Evolutionary conservation across 306 rosid species (phyloP), one percentile per base, ranked within the genome.

Genomic region (Cucumis melo): DNA sequence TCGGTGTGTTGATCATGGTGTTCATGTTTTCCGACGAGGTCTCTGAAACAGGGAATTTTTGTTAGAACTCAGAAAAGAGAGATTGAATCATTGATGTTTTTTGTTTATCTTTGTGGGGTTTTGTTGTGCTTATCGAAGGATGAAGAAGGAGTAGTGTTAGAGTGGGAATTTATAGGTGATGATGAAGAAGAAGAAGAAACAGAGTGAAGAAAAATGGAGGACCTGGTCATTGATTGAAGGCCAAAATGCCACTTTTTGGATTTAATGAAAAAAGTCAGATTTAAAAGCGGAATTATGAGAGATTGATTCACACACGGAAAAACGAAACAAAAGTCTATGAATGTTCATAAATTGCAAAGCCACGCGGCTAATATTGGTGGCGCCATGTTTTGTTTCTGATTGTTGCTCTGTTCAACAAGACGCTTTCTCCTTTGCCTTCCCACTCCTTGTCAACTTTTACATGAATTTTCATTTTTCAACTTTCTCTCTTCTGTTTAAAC

Each of bases 11-110:
- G 80, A 77, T 76, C 76, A 83, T 71, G 1, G 46, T 15, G 17
- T 85, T 84, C 92, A 90, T 86, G 53, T 6, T 42, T 78, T 4
- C 81, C 48, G 71, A 16, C 38, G 21, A 8, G 6, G 10, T 21
- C 2, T 10, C 9, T 13, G 34, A 13, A 38, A 41, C 29, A 66
- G 73, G 1, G 73, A 17, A 41, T n/a, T 14, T 15, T 0, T 4
- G n/a, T 65, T 10, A 65, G 14, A 65, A 20, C 10, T 9, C 73
- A 65, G 73, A 38, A 10, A 65, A 9, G 23, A 17, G 21, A 34
- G 15, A 0, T 3, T 7, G 46, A 63, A 34, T 32, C 42, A 15
- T 17, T 10, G 4, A 2, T 34, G 14, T 2, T 38, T 59, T 24
- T n/a, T 56, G 21, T 56, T 56, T 56, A 16, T 39, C 2, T 21